These are phyloP conservation scores for Termitomyces sp. DNA, from an alignment of 768 basidiomycete species.

Conservation along the genomic window DNA sequence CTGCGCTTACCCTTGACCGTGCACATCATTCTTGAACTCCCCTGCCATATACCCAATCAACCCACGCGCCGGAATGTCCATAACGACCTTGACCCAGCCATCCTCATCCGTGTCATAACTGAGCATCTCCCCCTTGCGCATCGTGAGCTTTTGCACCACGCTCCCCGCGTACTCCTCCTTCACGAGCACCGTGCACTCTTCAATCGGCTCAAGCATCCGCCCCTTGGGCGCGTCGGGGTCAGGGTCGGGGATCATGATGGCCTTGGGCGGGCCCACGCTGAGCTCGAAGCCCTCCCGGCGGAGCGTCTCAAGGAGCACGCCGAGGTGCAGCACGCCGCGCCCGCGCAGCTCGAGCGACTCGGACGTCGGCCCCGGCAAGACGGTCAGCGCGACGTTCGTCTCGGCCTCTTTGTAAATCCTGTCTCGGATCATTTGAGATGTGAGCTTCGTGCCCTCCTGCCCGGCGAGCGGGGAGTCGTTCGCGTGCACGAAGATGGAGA, in stretches of 20 bases:
- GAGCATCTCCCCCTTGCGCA: slow-evolving; percentile 43
- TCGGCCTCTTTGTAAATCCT: slow-evolving; percentile 44
- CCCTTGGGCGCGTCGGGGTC: slow-evolving; percentile 24
- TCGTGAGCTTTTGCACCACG: slow-evolving; percentile 47
- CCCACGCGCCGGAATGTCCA: slow-evolving; percentile 44
- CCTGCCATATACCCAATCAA: slow-evolving; percentile 50
- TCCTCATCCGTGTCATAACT: slow-evolving; percentile 43
- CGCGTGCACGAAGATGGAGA: slow-evolving; percentile 41
- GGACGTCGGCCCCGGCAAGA: slow-evolving; percentile 44
- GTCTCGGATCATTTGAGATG: slow-evolving; percentile 43
- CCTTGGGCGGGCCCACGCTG: slow-evolving; percentile 42
- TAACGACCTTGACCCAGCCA: slow-evolving; percentile 41
- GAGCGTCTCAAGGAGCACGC: slow-evolving; percentile 44
- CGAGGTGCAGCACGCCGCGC: slow-evolving; percentile 45
- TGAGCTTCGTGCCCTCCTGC: slow-evolving; percentile 42
- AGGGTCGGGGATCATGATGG: slow-evolving; percentile 41
- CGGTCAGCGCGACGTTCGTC: slow-evolving; percentile 46
- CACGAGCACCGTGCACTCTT: slow-evolving; percentile 40
- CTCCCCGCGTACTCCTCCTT: slow-evolving; percentile 41
- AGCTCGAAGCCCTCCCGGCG: slow-evolving; percentile 47
- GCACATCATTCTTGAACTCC: slow-evolving; percentile 47
- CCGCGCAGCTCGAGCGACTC: slow-evolving; percentile 47
- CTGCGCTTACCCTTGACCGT: slow-evolving; percentile 38
- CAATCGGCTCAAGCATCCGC: slow-evolving; percentile 39
- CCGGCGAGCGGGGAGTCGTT: slow-evolving; percentile 45